Evolutionary conservation across 2,329 filamentous ascomycete species (phyloP), one percentile per base, ranked within the genome.

Genomic region (Ophiostoma sp.): DNA sequence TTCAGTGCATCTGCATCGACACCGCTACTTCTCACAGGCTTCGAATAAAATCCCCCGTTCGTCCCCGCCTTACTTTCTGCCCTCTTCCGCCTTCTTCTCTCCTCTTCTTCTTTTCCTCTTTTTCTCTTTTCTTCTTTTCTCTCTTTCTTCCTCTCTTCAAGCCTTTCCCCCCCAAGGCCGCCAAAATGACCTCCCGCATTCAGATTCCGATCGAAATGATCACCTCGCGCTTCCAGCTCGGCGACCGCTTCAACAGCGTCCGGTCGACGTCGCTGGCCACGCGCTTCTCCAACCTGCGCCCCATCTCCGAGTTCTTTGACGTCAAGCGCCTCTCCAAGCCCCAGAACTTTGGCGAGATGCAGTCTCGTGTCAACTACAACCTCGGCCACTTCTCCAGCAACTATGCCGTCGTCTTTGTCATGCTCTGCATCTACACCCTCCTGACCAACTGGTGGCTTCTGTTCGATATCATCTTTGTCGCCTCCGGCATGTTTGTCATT

Each of bases 301-400:
- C 95, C 72, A 81, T 98, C 76, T 89, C 90, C 79, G 95, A 99
- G 82, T 99, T 99, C 82, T 86, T 97, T 80, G 94, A 98, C 81
- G 81, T 98, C 82, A 97, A 97, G 88, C 93, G 94, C 75, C 77
- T 99, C 70, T 96, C 93, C 75, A 99, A 98, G 84, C 95, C 95
- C 36, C 87, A 87, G 78, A 96, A 96, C 83, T 97, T 98, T 69
- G 76, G 67, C 74, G 94, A 97, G 80, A 88, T 93, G 74, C 94
- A 98, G 81, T 93, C 90, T 76, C 89, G 94, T 74, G 89, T 97
- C 83, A 96, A 96, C 85, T 97, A 97, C 89, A 99, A 99, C 81
- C 83, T 99, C 74, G 89, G 91, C 79, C 91, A 98, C 84, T 99
- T 96, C 85, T 96, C 93, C 73, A 97, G 93, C 90, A 99, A 99